phyloP scores from a whole-genome alignment of 176 grass and related monocot species.

The Melocanna baccifera region DNA sequence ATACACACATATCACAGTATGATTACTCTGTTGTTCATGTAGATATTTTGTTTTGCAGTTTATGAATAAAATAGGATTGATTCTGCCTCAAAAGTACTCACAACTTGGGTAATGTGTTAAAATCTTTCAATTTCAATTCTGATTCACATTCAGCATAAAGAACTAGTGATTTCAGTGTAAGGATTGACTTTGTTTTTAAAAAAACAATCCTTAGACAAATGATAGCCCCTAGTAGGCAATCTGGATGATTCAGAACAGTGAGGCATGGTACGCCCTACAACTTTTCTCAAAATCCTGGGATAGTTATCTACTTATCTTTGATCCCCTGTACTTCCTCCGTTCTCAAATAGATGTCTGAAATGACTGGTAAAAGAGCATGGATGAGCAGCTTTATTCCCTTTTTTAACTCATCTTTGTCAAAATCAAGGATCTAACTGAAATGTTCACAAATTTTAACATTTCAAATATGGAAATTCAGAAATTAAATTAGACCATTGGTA shows the following conservation, averaged over 20 bases:
- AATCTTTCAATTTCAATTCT: constrained; percentile 17
- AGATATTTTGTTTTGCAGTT: constrained; percentile 60
- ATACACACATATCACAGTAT: neutral
- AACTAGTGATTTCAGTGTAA: neutral
- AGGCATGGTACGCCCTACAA: neutral
- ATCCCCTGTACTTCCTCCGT: neutral
- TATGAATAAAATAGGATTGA: constrained; percentile 81
- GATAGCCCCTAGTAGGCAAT: neutral
- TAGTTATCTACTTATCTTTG: neutral
- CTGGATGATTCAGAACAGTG: neutral
- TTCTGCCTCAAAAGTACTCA: constrained; percentile 79
- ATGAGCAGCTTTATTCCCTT: neutral
- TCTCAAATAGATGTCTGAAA: neutral
- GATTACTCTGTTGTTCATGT: constrained; percentile 29
- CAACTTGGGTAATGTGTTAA: constrained; percentile 67
- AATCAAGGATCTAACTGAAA: neutral
- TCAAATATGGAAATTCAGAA: neutral
- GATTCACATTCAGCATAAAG: neutral
- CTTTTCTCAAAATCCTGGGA: neutral
- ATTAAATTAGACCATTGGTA: constrained; percentile 4
- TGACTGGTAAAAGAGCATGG: neutral
- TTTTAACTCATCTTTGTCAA: neutral
- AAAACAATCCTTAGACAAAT: neutral
- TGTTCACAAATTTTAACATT: neutral
- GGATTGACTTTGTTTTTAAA: neutral